These are phyloP conservation scores for Nowakowskiella sp. DNA, from an alignment of 192 early-diverging fungal species.

Conservation along the genomic window DNA sequence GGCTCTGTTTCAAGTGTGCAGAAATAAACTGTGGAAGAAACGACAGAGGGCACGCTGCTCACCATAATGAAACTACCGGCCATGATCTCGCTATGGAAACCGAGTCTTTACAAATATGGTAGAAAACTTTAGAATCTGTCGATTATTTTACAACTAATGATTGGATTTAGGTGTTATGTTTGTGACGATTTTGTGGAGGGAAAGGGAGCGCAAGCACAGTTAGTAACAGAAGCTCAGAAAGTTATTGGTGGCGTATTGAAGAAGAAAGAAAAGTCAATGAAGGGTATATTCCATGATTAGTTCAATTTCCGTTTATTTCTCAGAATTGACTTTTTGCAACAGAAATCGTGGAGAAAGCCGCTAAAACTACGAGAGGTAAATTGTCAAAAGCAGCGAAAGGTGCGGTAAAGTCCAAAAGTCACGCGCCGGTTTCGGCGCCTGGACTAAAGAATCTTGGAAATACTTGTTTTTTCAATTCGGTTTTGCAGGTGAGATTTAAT, in stretches of 20 bases:
- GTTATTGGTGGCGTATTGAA: slow-evolving; percentile 7
- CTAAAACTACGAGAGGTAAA: not conserved
- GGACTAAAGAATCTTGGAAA: slow-evolving; percentile 68
- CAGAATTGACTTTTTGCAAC: too few relatives aligned
- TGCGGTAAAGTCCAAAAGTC: slow-evolving; percentile 1
- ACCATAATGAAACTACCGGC: slow-evolving; percentile 11
- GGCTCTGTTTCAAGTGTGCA: slow-evolving; percentile 34
- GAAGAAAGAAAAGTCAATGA: not conserved
- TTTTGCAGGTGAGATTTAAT: slow-evolving; percentile 43
- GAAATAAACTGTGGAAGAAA: slow-evolving; percentile 22
- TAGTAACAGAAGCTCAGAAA: slow-evolving; percentile 20
- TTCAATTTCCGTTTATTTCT: too few relatives aligned
- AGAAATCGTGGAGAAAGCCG: too few relatives aligned
- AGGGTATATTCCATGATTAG: too few relatives aligned
- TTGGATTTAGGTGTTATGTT: slow-evolving; percentile 20
- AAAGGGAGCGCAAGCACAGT: slow-evolving; percentile 14
- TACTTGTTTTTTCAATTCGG: slow-evolving; percentile 75
- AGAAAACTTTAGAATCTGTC: not conserved
- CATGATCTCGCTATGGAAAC: slow-evolving; percentile 23
- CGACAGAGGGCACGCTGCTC: slow-evolving; percentile 24
- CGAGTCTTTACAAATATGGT: slow-evolving; percentile 23
- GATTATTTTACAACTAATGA: not conserved
- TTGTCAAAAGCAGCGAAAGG: not conserved
- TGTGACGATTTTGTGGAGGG: slow-evolving; percentile 25
- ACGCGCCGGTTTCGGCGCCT: slow-evolving; percentile 17